Conservation (phyloP, 192 early-diverging fungal genomes). For the Podila horticola region DNA sequence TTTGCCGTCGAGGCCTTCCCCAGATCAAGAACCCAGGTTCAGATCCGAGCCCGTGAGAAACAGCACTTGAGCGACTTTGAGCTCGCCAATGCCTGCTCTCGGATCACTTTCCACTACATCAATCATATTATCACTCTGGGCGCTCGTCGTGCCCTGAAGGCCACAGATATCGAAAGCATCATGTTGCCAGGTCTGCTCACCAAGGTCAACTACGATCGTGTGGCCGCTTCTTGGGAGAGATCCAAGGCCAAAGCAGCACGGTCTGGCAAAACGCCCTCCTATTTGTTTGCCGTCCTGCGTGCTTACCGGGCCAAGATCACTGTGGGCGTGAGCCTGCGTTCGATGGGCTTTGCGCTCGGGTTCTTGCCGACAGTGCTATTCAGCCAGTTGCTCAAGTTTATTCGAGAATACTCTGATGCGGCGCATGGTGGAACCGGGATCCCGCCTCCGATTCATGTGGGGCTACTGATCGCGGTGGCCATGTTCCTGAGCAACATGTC, state of each 20-base stretch:
- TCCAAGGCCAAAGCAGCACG: background rate
- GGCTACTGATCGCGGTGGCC: slow-evolving; percentile 17
- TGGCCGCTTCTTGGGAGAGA: slow-evolving; percentile 7
- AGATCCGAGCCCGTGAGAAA: slow-evolving; percentile 34
- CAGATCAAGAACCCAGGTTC: slow-evolving; percentile 16
- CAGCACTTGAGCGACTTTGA: slow-evolving; percentile 14
- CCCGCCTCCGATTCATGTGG: slow-evolving; percentile 11
- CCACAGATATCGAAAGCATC: slow-evolving; percentile 14
- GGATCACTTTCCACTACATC: slow-evolving; percentile 11
- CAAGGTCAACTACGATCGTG: slow-evolving; percentile 16
- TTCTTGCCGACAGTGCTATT: slow-evolving; percentile 26
- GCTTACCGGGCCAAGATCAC: slow-evolving; percentile 9
- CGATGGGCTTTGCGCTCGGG: background rate
- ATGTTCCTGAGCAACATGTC: slow-evolving; percentile 27
- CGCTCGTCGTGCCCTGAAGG: slow-evolving; percentile 27
- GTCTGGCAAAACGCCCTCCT: slow-evolving; percentile 6
- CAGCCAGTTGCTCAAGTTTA: slow-evolving; percentile 24
- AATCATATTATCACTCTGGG: slow-evolving; percentile 22
- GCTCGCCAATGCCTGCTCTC: slow-evolving; percentile 30
- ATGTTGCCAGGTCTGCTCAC: slow-evolving; percentile 3
- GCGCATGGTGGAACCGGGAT: background rate
- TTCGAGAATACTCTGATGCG: slow-evolving; percentile 26
- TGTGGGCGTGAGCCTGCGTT: slow-evolving; percentile 1
- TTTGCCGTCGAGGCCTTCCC: slow-evolving; percentile 29
- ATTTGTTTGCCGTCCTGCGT: slow-evolving; percentile 14